A percentile compares a stretch with the other conserved stretches of the same genome.
phyloP scores from a whole-genome alignment of 495 filamentous ascomycete species.

The Sporormia fimetaria region DNA sequence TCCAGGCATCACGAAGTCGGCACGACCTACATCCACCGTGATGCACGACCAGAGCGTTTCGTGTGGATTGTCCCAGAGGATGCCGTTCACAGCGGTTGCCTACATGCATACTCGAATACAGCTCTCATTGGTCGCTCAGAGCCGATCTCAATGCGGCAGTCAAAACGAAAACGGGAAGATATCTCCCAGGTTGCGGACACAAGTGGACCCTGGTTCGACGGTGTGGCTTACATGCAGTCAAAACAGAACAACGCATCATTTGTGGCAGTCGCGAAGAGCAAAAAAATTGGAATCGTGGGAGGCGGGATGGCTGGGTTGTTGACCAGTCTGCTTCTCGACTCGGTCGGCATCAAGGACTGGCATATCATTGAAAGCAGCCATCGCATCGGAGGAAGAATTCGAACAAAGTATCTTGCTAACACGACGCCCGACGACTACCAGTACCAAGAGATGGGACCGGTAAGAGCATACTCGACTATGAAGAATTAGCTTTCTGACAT shows the following conservation, averaged over 20 bases:
- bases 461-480: too few relatives aligned
- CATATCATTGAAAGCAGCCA: conserved; percentile 43
- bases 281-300: conserved; percentile 52
- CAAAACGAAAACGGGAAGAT: conserved; percentile 27
- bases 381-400: conserved; percentile 47
- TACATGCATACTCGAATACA: conserved; percentile 38
- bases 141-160: conserved; percentile 28
- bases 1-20: conserved; percentile 15
- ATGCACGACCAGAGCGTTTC: conserved; percentile 23
- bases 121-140: conserved; percentile 36
- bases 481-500: too few relatives aligned
- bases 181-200: conserved; percentile 37
- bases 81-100: conserved; percentile 35
- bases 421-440: conserved; percentile 52
- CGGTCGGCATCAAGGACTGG: conserved; percentile 44
- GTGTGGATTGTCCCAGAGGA: conserved; percentile 45
- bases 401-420: conserved; percentile 50
- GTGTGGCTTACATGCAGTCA: conserved; percentile 48
- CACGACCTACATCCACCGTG: conserved; percentile 8
- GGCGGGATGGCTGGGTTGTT: conserved; percentile 60
- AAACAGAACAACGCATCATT: conserved; percentile 44
- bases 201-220: conserved; percentile 47
- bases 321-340: conserved; percentile 40
- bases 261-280: conserved; percentile 43
- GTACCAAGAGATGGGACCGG: conserved; percentile 70